Base-by-base conservation (phyloP, 257 asterid genomes). In the Ilex aquifolium region DNA sequence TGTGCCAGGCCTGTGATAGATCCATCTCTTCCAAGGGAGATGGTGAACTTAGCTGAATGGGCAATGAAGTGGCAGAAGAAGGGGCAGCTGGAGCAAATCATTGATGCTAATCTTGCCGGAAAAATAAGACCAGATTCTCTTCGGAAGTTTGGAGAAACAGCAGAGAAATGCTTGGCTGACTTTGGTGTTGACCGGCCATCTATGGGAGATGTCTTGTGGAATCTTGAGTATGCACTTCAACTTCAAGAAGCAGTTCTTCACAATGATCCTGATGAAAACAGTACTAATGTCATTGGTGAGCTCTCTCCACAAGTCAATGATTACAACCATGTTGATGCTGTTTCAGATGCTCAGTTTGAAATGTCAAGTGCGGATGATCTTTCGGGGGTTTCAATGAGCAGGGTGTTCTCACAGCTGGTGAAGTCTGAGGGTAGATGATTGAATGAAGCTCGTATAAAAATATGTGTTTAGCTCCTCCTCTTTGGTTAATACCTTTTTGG, bases 31-130 rank as follows among this genome's bases (percentile, higher is more conserved):
- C 85, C 88, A 1, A 67, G 96, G n/a, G 95, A 88, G 63, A 83
- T 77, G 92, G 96, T 86, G 31, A 88, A 86, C 74, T 71, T 88
- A 60, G 96, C 93, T 7, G 96, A 88, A 65, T 88, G 93, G 96
- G 96, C 87, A 1, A 79, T 88, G 84, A 86, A 76, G 65, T 84
- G 87, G 90, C 88, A 82, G 67, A 76, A 80, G 76, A 80, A 79
- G 71, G 96, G 95, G n/a, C 83, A 76, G 70, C 80, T 88, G 40
- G 90, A 86, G 15, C 79, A 76, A 59, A 79, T 86, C 31, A 78
- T 86, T 13, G 96, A 88, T 40, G 72, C 82, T 9, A 72, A 66
- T 31, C 87, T 88, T 32, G 76, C 13, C 0, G 95, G 93, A 16
- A 72, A 77, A 55, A 73, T 88, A 29, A 86, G 80, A 65, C 80